These are phyloP conservation scores for Bombardia bombarda DNA, from an alignment of 495 filamentous ascomycete species.

Conservation along the genomic window DNA sequence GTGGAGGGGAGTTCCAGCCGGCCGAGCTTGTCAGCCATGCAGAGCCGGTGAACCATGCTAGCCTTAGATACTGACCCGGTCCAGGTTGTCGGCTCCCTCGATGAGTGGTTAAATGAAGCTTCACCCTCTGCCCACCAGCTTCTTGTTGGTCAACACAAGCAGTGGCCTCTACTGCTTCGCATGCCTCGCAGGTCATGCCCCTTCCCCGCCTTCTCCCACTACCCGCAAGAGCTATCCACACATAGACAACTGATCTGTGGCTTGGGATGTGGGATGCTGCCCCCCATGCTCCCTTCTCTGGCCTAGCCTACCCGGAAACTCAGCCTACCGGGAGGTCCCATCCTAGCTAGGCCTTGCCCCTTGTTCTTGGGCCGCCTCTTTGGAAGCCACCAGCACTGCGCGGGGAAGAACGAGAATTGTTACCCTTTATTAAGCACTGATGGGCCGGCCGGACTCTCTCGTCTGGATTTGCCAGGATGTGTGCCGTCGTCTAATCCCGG, in stretches of 20 bases:
- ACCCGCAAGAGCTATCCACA: constrained; percentile 2
- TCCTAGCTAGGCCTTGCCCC: neutral
- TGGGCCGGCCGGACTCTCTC: neutral
- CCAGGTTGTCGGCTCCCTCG: constrained; percentile 14
- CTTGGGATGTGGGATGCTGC: neutral
- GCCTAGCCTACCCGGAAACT: neutral
- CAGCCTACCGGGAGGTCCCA: neutral
- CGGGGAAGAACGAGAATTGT: neutral
- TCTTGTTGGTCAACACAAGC: constrained; percentile 12
- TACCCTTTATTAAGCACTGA: too few species aligned
- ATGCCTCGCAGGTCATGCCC: constrained; percentile 24
- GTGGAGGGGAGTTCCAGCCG: constrained; percentile 1
- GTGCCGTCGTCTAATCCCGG: constrained; percentile 8
- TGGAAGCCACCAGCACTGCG: neutral
- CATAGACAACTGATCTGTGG: neutral
- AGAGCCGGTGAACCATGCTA: constrained; percentile 12
- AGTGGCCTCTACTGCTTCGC: constrained; percentile 16
- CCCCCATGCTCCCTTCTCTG: constrained; percentile 2
- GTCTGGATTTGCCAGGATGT: neutral
- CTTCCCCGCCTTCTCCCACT: constrained; percentile 13
- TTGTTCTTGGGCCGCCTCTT: neutral
- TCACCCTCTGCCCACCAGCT: constrained; percentile 4
- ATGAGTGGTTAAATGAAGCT: constrained; percentile 15
- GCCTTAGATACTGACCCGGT: constrained; percentile 15
- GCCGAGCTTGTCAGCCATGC: constrained; percentile 11